Conservation (phyloP, 305 asterid genomes). For the Solanum chacoense region DNA sequence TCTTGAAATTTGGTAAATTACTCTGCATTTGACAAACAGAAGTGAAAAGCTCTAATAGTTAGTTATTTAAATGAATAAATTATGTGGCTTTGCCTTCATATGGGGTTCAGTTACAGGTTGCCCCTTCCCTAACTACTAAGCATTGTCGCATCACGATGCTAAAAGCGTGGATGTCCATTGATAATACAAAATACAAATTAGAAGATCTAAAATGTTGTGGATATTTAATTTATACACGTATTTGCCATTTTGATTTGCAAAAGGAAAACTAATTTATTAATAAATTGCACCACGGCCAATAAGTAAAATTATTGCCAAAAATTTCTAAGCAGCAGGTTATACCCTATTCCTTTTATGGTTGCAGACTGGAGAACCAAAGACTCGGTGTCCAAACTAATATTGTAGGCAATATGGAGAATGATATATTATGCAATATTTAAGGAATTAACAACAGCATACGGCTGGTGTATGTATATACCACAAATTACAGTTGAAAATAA, state of each 20-base stretch:
- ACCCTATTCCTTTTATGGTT: neutral
- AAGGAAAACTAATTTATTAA: neutral
- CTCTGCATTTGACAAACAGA: neutral
- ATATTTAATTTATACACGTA: neutral
- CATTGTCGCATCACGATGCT: neutral
- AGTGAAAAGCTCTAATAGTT: neutral
- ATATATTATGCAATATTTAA: neutral
- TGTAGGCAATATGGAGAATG: neutral
- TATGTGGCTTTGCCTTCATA: neutral
- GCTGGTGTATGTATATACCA: neutral
- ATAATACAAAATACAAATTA: neutral
- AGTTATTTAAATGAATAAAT: neutral
- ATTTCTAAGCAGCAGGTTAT: neutral
- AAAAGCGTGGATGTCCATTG: neutral
- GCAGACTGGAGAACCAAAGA: neutral
- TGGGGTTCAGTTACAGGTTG: neutral
- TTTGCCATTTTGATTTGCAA: neutral
- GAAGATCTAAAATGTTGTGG: neutral
- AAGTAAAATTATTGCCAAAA: neutral
- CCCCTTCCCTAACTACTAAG: neutral
- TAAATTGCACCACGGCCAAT: neutral
- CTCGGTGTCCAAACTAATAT: neutral
- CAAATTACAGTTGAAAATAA: too few relatives aligned
- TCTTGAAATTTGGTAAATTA: neutral
- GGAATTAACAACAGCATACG: neutral